phyloP scores from a whole-genome alignment of 768 basidiomycete species.

The Phaeolepiota aurea region DNA sequence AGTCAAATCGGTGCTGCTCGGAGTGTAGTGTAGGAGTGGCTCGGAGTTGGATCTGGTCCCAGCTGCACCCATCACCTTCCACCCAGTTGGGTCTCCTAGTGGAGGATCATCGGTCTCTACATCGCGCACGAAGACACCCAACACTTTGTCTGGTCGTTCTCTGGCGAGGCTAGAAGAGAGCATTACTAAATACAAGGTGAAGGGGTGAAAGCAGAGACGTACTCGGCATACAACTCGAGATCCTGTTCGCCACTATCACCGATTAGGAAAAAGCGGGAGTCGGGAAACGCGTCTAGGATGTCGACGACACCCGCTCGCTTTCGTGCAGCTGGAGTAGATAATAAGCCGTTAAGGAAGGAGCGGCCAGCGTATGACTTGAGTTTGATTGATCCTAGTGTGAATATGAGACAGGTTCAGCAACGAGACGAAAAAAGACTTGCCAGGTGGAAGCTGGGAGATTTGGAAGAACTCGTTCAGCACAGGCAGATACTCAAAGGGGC shows the following conservation, averaged over 20 bases:
- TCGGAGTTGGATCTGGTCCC: conserved; percentile 11
- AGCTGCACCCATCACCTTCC: conserved; percentile 21
- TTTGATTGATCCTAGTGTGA: conserved; percentile 57
- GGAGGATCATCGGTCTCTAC: conserved; percentile 35
- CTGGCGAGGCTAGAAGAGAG: conserved; percentile 40
- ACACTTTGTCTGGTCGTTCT: conserved; percentile 60
- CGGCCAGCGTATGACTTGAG: conserved; percentile 82
- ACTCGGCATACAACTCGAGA: conserved; percentile 80
- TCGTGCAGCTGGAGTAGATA: conserved; percentile 73
- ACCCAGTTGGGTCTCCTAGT: conserved; percentile 64
- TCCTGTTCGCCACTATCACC: conserved; percentile 96
- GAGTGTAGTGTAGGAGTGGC: conserved; percentile 10
- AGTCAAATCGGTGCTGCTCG: conserved; percentile 5
- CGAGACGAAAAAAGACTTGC: conserved; percentile 19
- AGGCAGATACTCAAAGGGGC: conserved; percentile 78
- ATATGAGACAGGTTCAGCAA: background rate
- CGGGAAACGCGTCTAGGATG: conserved; percentile 64
- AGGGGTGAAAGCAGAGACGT: conserved; percentile 11
- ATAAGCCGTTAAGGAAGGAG: conserved; percentile 74
- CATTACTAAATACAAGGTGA: background rate
- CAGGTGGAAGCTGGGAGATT: conserved; percentile 60
- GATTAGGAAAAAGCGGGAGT: conserved; percentile 72
- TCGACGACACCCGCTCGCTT: conserved; percentile 81
- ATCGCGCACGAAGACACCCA: conserved; percentile 80
- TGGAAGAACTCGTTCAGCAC: conserved; percentile 70